Evolutionary conservation across 306 rosid genomes (phyloP).

Genomic region (Sechiopsis laciniata): DNA sequence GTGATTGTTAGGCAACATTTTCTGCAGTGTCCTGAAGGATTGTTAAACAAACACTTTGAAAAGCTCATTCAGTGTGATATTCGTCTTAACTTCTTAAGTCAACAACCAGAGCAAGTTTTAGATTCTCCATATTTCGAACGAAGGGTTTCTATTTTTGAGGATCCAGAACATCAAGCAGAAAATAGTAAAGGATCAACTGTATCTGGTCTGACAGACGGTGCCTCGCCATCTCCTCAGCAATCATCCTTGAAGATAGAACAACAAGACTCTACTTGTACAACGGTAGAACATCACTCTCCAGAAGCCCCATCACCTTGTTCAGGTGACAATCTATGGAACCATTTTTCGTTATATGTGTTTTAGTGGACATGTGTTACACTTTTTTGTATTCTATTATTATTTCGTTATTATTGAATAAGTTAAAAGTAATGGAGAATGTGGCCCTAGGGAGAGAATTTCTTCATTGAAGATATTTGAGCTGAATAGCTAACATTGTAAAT

Average conservation of each 20-base stretch:
- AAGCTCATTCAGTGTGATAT: conserved; percentile 78
- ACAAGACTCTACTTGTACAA: conserved; percentile 39
- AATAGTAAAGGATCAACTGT: conserved; percentile 37
- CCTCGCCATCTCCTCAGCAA: conserved; percentile 50
- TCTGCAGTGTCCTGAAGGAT: conserved; percentile 76
- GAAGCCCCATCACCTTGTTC: conserved; percentile 83
- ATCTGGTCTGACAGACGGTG: conserved; percentile 38
- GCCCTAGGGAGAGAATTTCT: background rate
- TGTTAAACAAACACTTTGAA: conserved; percentile 74
- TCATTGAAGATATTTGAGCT: background rate
- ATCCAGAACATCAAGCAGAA: conserved; percentile 36
- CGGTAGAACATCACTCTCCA: conserved; percentile 40
- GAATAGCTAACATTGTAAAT: no score
- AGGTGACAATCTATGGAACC: conserved; percentile 39
- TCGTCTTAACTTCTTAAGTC: conserved; percentile 70
- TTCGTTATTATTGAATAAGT: background rate
- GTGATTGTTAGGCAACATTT: conserved; percentile 58
- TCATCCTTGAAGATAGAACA: conserved; percentile 54
- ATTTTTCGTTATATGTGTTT: background rate
- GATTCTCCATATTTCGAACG: conserved; percentile 66
- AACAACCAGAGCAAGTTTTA: conserved; percentile 59
- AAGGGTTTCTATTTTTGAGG: conserved; percentile 41
- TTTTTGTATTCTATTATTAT: background rate
- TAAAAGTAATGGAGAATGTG: background rate
- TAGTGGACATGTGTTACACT: background rate